These are phyloP conservation scores for Sphaerulina populicola DNA, from an alignment of 2,329 filamentous ascomycete genomes.

Conservation along the genomic window DNA sequence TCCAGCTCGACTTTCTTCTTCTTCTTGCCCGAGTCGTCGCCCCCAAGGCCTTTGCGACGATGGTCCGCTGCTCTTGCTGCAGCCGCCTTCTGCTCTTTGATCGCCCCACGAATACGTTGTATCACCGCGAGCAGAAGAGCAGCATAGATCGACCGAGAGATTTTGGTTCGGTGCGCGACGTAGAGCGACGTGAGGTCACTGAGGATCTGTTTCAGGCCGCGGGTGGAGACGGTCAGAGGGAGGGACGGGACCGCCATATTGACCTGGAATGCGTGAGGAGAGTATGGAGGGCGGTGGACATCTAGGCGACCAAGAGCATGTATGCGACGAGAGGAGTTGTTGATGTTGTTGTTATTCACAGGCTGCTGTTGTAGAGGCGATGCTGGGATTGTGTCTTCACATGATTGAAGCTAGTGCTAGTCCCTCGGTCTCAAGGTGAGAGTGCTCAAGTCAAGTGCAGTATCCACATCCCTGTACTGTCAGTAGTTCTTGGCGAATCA, in stretches of 20 bases:
- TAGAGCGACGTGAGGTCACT: slow-evolving; percentile 60
- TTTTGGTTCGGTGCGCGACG: slow-evolving; percentile 67
- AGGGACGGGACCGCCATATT: slow-evolving; percentile 20
- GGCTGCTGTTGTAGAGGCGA: background rate
- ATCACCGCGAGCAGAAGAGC: slow-evolving; percentile 70
- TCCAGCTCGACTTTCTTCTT: slow-evolving; percentile 86
- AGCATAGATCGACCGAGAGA: slow-evolving; percentile 76
- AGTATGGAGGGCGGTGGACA: background rate
- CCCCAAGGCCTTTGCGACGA: slow-evolving; percentile 33
- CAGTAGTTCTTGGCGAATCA: too few species aligned
- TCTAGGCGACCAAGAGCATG: background rate
- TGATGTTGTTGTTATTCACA: background rate
- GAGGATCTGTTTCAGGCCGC: slow-evolving; percentile 29
- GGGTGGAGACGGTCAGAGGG: slow-evolving; percentile 24
- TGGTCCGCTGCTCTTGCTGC: slow-evolving; percentile 58
- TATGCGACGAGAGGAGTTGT: background rate
- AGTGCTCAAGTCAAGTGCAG: background rate
- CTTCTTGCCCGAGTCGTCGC: slow-evolving; percentile 33
- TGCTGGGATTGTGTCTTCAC: background rate
- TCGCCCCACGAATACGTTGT: slow-evolving; percentile 82
- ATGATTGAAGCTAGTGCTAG: background rate
- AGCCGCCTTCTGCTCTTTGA: slow-evolving; percentile 85
- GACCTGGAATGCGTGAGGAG: background rate
- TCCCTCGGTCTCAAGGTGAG: background rate
- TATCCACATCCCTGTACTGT: background rate